phyloP scores from a whole-genome alignment of 2,329 filamentous ascomycete genomes.

The Trichophyton mentagrophytes region DNA sequence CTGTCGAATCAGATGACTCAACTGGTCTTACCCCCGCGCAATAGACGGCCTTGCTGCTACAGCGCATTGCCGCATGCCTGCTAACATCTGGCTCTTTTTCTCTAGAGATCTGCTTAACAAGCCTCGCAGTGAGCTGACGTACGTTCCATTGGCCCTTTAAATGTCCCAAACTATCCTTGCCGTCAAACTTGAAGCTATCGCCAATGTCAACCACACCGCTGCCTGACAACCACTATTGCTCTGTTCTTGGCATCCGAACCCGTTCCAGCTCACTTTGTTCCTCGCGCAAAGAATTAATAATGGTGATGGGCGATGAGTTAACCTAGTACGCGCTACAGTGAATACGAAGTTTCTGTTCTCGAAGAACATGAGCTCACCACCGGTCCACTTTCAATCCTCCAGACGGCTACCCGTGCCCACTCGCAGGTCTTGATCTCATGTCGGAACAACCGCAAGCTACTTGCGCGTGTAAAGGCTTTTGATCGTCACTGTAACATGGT shows the following conservation, averaged over 20 bases:
- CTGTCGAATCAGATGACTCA: conserved; percentile 14
- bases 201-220: conserved; percentile 4
- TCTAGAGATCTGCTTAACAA: conserved; percentile 75
- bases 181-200: conserved; percentile 8
- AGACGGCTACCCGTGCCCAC: conserved; percentile 89
- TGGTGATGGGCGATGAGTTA: conserved; percentile 10
- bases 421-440: conserved; percentile 93
- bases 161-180: background rate
- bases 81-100: conserved; percentile 6
- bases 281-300: background rate
- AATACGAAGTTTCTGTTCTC: conserved; percentile 77
- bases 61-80: background rate
- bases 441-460: conserved; percentile 95
- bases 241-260: conserved; percentile 10
- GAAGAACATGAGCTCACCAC: conserved; percentile 70
- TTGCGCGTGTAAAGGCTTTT: conserved; percentile 95
- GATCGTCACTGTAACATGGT: conserved; percentile 99
- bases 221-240: background rate
- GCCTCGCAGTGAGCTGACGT: conserved; percentile 84
- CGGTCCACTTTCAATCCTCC: conserved; percentile 80
- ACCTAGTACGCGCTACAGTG: conserved; percentile 39
- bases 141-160: conserved; percentile 29
- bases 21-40: conserved; percentile 1
- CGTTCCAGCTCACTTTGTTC: conserved; percentile 9
- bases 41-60: background rate